Conservation (phyloP, 305 asterid species). For the Coffea humblotiana region DNA sequence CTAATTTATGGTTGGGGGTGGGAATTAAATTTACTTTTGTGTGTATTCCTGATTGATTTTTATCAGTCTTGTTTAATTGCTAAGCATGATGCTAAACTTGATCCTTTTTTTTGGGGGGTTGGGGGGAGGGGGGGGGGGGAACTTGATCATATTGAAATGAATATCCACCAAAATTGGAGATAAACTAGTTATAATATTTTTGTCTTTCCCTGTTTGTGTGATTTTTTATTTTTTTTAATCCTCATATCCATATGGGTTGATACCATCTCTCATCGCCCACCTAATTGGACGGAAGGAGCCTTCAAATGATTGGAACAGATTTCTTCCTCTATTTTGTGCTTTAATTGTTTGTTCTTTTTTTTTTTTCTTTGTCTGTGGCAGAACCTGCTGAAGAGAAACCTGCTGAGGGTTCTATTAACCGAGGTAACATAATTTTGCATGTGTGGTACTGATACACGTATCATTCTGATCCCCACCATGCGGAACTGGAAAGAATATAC, state of each 20-base stretch:
- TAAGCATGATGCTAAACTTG: neutral
- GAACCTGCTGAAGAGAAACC: conserved; percentile 56
- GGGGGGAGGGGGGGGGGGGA: too few species aligned
- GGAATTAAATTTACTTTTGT: neutral
- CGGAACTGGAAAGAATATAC: neutral
- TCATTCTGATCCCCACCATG: neutral
- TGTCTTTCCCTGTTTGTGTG: neutral
- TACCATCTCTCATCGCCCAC: neutral
- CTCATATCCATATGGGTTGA: neutral
- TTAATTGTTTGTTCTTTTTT: neutral
- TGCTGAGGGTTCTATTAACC: conserved; percentile 50
- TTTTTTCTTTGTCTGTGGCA: conserved; percentile 7
- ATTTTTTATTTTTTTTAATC: neutral
- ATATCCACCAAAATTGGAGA: neutral
- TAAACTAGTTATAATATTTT: neutral
- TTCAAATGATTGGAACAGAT: neutral
- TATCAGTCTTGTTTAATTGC: neutral
- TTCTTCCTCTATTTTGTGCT: neutral
- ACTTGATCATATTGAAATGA: neutral
- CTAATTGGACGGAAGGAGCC: neutral
- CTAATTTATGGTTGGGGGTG: too few species aligned
- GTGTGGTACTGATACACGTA: neutral
- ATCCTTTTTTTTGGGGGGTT: too few species aligned
- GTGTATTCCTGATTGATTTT: neutral
- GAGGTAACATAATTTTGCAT: conserved; percentile 48